A percentile compares a stretch with the other conserved stretches of the same genome.
These are phyloP conservation scores for Suhomyces emberorum DNA, from an alignment of 805 yeast genomes.

Conservation along the genomic window DNA sequence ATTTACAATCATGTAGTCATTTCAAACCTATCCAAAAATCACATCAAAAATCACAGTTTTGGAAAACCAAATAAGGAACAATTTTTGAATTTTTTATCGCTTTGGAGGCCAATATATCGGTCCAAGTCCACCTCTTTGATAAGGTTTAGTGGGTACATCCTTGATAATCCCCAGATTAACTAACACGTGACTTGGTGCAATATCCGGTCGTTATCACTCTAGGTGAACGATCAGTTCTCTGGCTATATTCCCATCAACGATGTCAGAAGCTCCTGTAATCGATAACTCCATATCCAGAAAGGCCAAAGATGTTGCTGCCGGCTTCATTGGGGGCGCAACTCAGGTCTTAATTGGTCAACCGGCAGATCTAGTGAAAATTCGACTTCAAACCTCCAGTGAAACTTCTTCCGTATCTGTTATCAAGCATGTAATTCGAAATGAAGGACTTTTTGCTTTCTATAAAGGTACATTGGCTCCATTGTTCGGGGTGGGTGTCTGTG, in stretches of 20 bases:
- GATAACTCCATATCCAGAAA: conserved; percentile 38
- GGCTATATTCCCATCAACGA: background rate
- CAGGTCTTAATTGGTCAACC: conserved; percentile 48
- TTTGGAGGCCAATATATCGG: too few relatives aligned
- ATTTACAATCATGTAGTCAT: too few relatives aligned
- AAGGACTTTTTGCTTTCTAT: conserved; percentile 42
- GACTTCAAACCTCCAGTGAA: conserved; percentile 37
- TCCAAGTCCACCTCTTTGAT: too few relatives aligned
- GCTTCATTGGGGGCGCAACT: conserved; percentile 46
- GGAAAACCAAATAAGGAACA: too few relatives aligned
- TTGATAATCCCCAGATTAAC: too few relatives aligned
- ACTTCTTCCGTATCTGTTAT: conserved; percentile 32
- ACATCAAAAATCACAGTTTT: too few relatives aligned
- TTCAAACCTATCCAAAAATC: too few relatives aligned
- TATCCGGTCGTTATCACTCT: conserved; percentile 1
- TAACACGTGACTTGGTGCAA: conserved; percentile 14
- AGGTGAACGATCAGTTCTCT: background rate
- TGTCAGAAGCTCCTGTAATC: conserved; percentile 16
- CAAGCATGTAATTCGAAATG: conserved; percentile 35
- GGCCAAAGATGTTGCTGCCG: conserved; percentile 41
- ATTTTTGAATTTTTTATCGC: too few relatives aligned
- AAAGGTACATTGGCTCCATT: conserved; percentile 45
- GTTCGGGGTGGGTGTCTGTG: conserved; percentile 58
- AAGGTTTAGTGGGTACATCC: too few relatives aligned
- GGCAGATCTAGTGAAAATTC: conserved; percentile 42